phyloP scores from a whole-genome alignment of 116 monocot species.

The Dioscorea cayenensis region DNA sequence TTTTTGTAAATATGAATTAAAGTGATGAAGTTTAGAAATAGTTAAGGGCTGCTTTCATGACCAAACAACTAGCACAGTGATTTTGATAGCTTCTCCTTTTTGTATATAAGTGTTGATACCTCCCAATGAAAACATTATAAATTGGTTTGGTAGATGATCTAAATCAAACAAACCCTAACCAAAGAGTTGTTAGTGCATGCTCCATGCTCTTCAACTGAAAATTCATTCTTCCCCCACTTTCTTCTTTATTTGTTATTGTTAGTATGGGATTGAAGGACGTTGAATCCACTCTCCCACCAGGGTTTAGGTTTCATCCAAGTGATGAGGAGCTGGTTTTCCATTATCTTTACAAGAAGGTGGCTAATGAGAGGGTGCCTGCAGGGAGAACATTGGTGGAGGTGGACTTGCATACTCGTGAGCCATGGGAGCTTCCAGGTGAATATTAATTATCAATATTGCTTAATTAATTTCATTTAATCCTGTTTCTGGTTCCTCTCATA shows the following conservation, averaged over 20 bases:
- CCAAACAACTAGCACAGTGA: neutral
- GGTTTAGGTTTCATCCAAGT: conserved; percentile 53
- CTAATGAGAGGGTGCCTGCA: conserved; percentile 19
- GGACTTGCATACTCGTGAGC: conserved; percentile 47
- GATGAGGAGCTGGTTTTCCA: conserved; percentile 52
- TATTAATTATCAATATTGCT: no score
- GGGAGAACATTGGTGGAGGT: conserved; percentile 47
- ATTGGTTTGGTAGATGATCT: neutral
- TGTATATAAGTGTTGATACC: neutral
- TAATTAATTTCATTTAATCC: no score
- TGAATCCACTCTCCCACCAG: conserved; percentile 42
- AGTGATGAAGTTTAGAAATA: conserved; percentile 9
- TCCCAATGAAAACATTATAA: neutral
- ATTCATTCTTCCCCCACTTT: neutral
- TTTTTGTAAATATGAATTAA: neutral
- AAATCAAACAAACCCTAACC: conserved; percentile 12
- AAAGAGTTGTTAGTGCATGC: neutral
- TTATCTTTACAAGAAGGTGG: conserved; percentile 50
- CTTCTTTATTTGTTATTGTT: neutral
- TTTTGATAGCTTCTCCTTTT: no score
- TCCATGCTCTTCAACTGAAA: neutral
- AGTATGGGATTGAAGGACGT: conserved; percentile 39
- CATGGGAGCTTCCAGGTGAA: conserved; percentile 59
- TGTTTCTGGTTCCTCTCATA: no score
- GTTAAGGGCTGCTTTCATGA: conserved; percentile 2